These are phyloP conservation scores for Tylopilus sp. DNA, from an alignment of 768 basidiomycete species.

Conservation along the genomic window DNA sequence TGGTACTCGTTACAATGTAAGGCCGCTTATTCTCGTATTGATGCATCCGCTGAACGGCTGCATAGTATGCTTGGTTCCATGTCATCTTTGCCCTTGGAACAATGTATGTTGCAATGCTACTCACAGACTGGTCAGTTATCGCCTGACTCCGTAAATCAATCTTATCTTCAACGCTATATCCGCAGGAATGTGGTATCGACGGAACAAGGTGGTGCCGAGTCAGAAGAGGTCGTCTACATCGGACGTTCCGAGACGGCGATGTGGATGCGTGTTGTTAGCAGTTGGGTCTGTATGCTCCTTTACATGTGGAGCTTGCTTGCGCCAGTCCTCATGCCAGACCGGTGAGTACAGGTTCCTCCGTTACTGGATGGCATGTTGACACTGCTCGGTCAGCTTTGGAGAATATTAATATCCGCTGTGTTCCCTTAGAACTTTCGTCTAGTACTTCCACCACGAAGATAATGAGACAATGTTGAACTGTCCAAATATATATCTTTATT, in stretches of 20 bases:
- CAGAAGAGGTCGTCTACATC: constrained; percentile 80
- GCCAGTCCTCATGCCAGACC: constrained; percentile 86
- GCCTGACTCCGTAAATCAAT: background rate
- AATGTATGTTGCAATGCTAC: constrained; percentile 96
- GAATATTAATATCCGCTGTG: constrained; percentile 14
- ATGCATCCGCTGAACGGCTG: background rate
- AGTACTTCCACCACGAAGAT: constrained; percentile 2
- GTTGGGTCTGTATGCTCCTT: constrained; percentile 87
- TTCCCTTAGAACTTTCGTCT: background rate
- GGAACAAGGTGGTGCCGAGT: constrained; percentile 44
- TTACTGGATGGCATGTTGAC: constrained; percentile 3
- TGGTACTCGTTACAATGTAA: constrained; percentile 92
- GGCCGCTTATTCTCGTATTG: constrained; percentile 20
- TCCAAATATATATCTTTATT: background rate
- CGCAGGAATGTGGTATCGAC: constrained; percentile 73
- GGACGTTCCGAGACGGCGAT: constrained; percentile 95
- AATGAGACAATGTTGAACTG: background rate
- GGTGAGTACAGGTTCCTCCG: constrained; percentile 44
- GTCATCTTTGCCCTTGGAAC: constrained; percentile 92
- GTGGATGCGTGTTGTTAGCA: constrained; percentile 98
- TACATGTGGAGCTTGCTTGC: constrained; percentile 88
- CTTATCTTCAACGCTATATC: constrained; percentile 1
- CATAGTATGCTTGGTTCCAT: constrained; percentile 97
- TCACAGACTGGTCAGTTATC: constrained; percentile 88
- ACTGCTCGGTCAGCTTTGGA: constrained; percentile 19